Conservation (phyloP, 164 flowering plant genomes). For the Platanus orientalis region DNA sequence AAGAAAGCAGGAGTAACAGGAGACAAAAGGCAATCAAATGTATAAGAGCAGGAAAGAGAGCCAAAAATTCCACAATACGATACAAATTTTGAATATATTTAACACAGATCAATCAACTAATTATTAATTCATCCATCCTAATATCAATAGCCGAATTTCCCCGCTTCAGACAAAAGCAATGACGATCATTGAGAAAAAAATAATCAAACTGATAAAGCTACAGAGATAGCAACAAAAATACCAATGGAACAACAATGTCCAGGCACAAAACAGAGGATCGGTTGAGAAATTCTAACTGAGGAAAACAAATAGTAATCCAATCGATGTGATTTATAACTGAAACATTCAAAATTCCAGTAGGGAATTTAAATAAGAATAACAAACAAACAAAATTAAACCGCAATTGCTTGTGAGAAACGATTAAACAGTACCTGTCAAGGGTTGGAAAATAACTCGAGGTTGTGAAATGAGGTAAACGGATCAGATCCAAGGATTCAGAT, state of each 20-base stretch:
- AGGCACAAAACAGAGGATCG: neutral
- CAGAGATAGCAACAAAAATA: neutral
- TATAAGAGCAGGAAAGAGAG: no score
- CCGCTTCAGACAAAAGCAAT: no score
- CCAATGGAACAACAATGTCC: neutral
- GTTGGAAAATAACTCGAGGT: neutral
- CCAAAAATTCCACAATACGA: no score
- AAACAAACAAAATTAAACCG: no score
- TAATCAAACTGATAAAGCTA: neutral
- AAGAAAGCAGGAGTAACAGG: no score
- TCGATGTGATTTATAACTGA: neutral
- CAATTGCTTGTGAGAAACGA: neutral
- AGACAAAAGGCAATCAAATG: no score
- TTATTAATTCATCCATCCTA: no score
- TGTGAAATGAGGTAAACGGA: neutral
- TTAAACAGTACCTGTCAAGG: neutral
- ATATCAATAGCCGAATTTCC: no score
- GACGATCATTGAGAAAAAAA: no score
- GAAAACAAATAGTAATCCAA: neutral
- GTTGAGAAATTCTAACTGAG: neutral
- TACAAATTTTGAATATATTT: no score
- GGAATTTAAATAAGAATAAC: no score
- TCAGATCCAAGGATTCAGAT: neutral
- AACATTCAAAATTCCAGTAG: neutral
- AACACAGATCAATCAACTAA: no score